phyloP scores from a whole-genome alignment of 1,284 basidiomycete species.

The Pseudozyma sp. region DNA sequence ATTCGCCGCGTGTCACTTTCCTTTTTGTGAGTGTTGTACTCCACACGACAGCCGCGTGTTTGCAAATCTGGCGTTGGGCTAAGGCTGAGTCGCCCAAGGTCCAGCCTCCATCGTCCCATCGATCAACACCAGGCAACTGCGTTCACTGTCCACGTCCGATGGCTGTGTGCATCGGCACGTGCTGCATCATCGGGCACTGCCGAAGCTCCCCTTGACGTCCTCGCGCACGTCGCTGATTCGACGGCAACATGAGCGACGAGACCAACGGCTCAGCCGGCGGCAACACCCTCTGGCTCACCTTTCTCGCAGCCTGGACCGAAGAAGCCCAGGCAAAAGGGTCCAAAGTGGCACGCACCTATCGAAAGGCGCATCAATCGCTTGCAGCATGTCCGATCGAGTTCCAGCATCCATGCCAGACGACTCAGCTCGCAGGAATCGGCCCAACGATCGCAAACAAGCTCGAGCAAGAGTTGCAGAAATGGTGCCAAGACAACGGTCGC shows the following conservation, averaged over 20 bases:
- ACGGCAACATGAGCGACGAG: constrained; percentile 12
- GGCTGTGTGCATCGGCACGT: background rate
- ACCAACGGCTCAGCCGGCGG: constrained; percentile 25
- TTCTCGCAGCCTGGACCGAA: constrained; percentile 54
- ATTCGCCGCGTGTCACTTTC: background rate
- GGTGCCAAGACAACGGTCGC: constrained; percentile 50
- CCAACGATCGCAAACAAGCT: constrained; percentile 58
- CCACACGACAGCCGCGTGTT: constrained; percentile 4
- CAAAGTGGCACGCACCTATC: constrained; percentile 54
- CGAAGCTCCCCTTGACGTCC: background rate
- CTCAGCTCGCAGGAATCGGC: constrained; percentile 57
- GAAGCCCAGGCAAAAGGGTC: constrained; percentile 56
- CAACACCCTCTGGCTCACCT: constrained; percentile 59
- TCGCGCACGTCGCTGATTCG: too few species aligned
- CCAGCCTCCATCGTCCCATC: background rate
- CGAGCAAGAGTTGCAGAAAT: constrained; percentile 51
- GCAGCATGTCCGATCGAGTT: constrained; percentile 51
- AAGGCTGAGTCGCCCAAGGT: background rate
- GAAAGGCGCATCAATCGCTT: constrained; percentile 56
- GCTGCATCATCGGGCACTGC: background rate
- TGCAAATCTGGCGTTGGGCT: background rate
- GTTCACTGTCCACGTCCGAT: background rate
- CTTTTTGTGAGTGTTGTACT: constrained; percentile 11
- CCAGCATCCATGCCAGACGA: constrained; percentile 59
- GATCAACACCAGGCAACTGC: background rate